Evolutionary conservation across 148 eudicot species (phyloP), one percentile per base, ranked within the genome.

Genomic region (Vaccinium vitisidaea): DNA sequence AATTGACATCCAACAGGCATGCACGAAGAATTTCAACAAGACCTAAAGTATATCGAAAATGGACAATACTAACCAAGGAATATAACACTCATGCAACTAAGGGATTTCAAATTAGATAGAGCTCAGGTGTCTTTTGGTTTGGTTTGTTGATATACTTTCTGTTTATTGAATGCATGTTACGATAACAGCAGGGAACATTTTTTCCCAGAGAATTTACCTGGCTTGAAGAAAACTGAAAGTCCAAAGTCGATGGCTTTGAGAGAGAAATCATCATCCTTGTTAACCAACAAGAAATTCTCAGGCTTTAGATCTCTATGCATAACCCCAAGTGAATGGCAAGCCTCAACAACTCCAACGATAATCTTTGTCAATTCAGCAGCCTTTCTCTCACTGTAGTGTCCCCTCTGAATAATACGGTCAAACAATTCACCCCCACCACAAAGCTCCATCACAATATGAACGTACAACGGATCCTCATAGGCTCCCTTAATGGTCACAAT

Each of bases 161-260:
- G 82, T 79, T 67, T 11, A 55, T 18, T 49, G 21, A 52, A 8
- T 48, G 32, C 46, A 8, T 12, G 10, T 15, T n/a, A 39, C 8
- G 65, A 9, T 25, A 82, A 80, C 77, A 75, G 75, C 71, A 55
- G 79, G 56, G 14, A 75, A 49, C 30, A 53, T 13, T 61, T 16
- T 10, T 21, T 11, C 49, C 32, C 5, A 5, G 82, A 63, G 82
- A 63, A 49, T 19, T 32, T 88, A 97, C 99, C 99, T 89, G 99
- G 99, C 87, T 94, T 97, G 88, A 97, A 96, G 93, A 96, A 96
- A 87, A 94, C 97, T 21, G 99, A 97, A 77, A 97, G 89, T 61
- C 99, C 99, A 84, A 97, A 97, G 85, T 97, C 98, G 54, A 95
- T 97, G 56, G 98, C 98, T 89, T 97, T 95, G 77, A 97, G 98